phyloP scores from a whole-genome alignment of 345 rosid species.

The Iberis pinnata region DNA sequence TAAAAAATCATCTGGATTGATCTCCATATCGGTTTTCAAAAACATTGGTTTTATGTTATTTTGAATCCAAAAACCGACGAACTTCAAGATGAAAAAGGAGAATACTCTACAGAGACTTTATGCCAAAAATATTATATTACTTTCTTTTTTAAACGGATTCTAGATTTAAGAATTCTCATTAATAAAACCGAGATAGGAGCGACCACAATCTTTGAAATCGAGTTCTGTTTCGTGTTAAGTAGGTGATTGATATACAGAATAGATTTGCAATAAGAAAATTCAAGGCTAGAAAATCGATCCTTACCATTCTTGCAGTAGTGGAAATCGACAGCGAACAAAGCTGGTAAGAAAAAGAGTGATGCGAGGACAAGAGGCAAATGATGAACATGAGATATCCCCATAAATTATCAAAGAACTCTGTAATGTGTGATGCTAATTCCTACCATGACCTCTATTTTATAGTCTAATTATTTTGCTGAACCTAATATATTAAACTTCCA shows the following conservation, averaged over 20 bases:
- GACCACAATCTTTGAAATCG: not conserved
- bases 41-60: no score
- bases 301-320: constrained; percentile 11
- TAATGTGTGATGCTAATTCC: no score
- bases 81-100: no score
- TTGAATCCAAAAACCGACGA: no score
- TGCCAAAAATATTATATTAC: no score
- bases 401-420: constrained; percentile 6
- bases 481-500: no score
- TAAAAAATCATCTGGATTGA: no score
- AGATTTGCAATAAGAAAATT: not conserved
- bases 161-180: not conserved
- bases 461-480: no score
- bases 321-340: not conserved
- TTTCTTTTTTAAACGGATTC: no score
- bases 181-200: not conserved
- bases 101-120: no score
- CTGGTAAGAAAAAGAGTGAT: constrained; percentile 11
- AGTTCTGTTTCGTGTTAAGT: not conserved
- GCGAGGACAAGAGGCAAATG: constrained; percentile 6
- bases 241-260: not conserved
- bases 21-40: no score
- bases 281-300: not conserved
- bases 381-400: constrained; percentile 8
- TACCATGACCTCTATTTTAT: no score